Evolutionary conservation across 169 alveolate genomes (phyloP), one percentile per base, ranked within the genome.

Genomic region (Pseudocohnilembus persalinus): DNA sequence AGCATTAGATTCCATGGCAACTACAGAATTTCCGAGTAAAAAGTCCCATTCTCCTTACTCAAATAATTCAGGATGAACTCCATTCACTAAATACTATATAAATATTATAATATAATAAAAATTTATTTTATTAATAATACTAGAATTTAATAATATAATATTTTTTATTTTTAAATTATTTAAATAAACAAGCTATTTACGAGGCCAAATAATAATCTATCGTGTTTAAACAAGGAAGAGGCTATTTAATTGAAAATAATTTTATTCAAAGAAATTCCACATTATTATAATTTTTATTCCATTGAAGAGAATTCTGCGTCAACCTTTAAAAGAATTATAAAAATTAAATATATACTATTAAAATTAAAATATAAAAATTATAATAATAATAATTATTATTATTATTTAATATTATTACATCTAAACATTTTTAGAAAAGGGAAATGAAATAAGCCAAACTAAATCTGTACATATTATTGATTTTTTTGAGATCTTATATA

Each of bases 391-490:
- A 49, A 49, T 49, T 49, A 20, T 11, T 49, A 11, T 11, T 11
- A 11, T 49, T 11, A 49, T 49, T 49, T 49, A 49, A 11, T 49
- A 11, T 49, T 11, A 49, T 49, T 49, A 92, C 88, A 35, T 91
- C 94, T 1, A 97, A 91, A 28, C 96, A 94, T 65, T 92, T 90
- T 89, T 94, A 90, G 94, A 96, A 97, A n/a, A 96, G 84, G 25
- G 88, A 88, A 81, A 96, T 93, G 93, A 96, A 97, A 75, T 96
- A 89, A 73, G 92, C 95, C 74, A 97, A 90, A 28, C 98, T 96
- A 92, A 95, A 97, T 76, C 96, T 96, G 83, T 97, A 97, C 99
- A 97, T 97, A 83, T 97, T 96, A 82, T 96, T 97, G n/a, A 96
- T 84, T 82, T 94, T 93, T 35, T 85, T 81, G 78, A 97, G 84